A percentile compares a stretch with the other conserved stretches of the same genome.
phyloP scores from a whole-genome alignment of 1,139 yeast genomes.

The Debaryomycetaceae sp. region DNA sequence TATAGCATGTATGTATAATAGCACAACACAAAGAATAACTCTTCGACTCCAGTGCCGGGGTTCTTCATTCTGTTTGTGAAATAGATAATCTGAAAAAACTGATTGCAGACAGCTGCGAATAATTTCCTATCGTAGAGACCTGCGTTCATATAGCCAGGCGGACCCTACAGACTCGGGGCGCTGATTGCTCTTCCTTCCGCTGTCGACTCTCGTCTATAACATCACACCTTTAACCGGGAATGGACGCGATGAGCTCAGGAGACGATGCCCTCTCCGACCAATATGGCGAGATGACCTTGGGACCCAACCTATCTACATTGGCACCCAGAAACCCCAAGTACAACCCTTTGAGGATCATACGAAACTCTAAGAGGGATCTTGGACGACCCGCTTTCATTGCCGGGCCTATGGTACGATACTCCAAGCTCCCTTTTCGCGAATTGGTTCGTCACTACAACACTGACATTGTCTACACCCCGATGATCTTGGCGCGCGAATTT shows the following conservation, averaged over 20 bases:
- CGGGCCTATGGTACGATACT: conserved; percentile 97
- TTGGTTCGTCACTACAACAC: conserved; percentile 67
- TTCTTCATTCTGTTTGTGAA: too few species aligned
- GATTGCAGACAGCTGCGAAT: background rate
- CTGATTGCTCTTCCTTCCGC: too few species aligned
- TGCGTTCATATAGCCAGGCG: too few species aligned
- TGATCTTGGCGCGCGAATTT: conserved; percentile 94
- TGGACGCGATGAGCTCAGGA: too few species aligned
- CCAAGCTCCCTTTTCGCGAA: conserved; percentile 88
- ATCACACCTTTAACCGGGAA: too few species aligned
- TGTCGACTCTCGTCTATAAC: too few species aligned
- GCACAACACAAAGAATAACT: background rate
- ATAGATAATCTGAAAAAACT: too few species aligned
- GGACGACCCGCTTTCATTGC: conserved; percentile 71
- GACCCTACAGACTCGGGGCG: too few species aligned
- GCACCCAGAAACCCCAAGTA: conserved; percentile 39
- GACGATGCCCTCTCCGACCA: too few species aligned
- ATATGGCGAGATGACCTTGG: too few species aligned
- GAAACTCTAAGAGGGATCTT: conserved; percentile 23
- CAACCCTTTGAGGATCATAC: conserved; percentile 53
- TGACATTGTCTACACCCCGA: conserved; percentile 90
- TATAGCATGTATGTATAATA: conserved; percentile 3
- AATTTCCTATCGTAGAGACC: conserved; percentile 1
- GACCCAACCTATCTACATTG: conserved; percentile 9
- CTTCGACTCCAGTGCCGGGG: too few species aligned